A percentile compares a stretch with the other conserved stretches of the same genome.
These are phyloP conservation scores for Arthrobotrys conoides DNA, from an alignment of 2,329 filamentous ascomycete species.

Conservation along the genomic window DNA sequence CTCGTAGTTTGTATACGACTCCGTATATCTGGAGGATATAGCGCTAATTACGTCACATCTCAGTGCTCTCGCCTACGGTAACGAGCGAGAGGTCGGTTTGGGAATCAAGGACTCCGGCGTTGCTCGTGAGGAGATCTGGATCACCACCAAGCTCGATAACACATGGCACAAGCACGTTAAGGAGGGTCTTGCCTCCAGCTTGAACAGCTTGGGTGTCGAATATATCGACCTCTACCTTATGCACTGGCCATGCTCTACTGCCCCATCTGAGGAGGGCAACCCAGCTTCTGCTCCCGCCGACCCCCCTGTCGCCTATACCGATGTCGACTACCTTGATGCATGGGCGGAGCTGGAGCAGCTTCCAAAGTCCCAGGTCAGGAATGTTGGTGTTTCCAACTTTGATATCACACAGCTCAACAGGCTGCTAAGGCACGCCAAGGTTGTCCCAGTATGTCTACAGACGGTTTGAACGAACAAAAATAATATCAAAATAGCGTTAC, in stretches of 20 bases:
- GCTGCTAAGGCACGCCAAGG: slow-evolving; percentile 77
- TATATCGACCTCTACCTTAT: slow-evolving; percentile 70
- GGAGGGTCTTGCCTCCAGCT: slow-evolving; percentile 72
- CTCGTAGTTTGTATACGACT: not conserved
- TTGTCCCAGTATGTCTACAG: slow-evolving; percentile 67
- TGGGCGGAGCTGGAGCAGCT: slow-evolving; percentile 81
- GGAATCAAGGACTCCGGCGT: slow-evolving; percentile 77
- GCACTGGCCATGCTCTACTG: slow-evolving; percentile 79
- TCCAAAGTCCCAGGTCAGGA: slow-evolving; percentile 78
- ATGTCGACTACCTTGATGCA: slow-evolving; percentile 87
- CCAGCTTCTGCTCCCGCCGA: slow-evolving; percentile 20
- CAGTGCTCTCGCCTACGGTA: slow-evolving; percentile 80
- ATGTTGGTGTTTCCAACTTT: slow-evolving; percentile 91
- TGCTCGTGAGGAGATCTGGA: slow-evolving; percentile 76
- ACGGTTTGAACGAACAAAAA: too few species aligned
- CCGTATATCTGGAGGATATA: not conserved
- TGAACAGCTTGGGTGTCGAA: slow-evolving; percentile 63
- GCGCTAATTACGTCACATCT: slow-evolving; percentile 34
- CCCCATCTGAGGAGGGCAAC: slow-evolving; percentile 70
- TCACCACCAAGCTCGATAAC: slow-evolving; percentile 88
- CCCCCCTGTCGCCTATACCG: slow-evolving; percentile 77
- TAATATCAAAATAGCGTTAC: not conserved
- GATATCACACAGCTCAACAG: slow-evolving; percentile 84
- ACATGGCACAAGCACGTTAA: slow-evolving; percentile 79
- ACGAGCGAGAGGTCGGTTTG: slow-evolving; percentile 78